Evolutionary conservation across 1,139 yeast genomes (phyloP), one percentile per base, ranked within the genome.

Genomic region (Yamadazyma taylorii): DNA sequence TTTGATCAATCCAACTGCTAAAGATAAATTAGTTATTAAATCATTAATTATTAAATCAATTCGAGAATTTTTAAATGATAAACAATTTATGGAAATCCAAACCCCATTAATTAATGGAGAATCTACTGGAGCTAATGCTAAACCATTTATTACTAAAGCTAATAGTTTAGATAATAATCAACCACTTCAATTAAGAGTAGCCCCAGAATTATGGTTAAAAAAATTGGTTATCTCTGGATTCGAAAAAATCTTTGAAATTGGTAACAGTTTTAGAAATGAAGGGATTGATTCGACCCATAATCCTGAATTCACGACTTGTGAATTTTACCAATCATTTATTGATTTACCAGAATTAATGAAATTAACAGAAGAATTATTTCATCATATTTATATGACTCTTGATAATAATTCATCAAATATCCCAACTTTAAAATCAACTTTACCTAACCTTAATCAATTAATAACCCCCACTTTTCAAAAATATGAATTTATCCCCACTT

Each of bases 261-360:
- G 97, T 0, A 76, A 76, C 39, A 81, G 76, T 34, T 92, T 90
- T 58, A 70, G 98, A 46, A 92, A 92, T 54, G 98, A 92, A 61
- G 97, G 97, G 68, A 90, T 92, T 42, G 98, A 92, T 66, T 79
- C 87, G 80, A 89, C 97, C 38, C 98, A 92, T 68, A 92, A 92
- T 73, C 97, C 97, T 33, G 98, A 92, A 68, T 92, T 92, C 73
- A 90, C 98, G 52, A 89, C 97, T 38, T 85, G 97, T 71, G 98
- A 92, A 68, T 88, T 90, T 67, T 92, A 92, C 66, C 90, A 88
- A 68, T 95, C 96, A 17, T 92, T 85, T 58, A 95, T 95, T 35
- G 95, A 90, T 60, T 92, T 90, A 47, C 85, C 85, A 52, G 96
- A 90, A 26, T 66, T 90, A 42, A 83, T 88, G 72, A 43, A 44